Conservation (phyloP, 495 filamentous ascomycete species). For the Neurospora intermedia region DNA sequence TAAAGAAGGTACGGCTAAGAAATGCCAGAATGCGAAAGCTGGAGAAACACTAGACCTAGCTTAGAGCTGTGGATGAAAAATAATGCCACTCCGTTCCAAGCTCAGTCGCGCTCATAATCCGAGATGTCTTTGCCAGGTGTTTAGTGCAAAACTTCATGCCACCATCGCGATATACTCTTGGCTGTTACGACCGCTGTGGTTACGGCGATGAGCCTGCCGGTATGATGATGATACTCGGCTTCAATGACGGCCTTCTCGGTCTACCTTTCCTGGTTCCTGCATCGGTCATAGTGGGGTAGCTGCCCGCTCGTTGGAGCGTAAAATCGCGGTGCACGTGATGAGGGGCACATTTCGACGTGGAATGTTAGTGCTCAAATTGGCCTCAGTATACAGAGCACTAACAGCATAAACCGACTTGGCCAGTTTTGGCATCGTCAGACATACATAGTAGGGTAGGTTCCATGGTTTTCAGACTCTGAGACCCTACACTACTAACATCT, state of each 20-base stretch:
- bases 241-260: background rate
- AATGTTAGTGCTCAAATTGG: background rate
- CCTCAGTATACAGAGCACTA: background rate
- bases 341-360: background rate
- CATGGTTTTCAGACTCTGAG: no score
- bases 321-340: conserved; percentile 9
- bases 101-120: background rate
- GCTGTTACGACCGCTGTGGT: background rate
- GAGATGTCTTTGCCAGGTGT: background rate
- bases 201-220: background rate
- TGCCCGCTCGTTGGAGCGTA: background rate
- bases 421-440: background rate
- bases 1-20: background rate
- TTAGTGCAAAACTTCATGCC: background rate
- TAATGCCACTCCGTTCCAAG: background rate
- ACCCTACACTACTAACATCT: background rate
- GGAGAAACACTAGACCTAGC: background rate
- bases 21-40: background rate
- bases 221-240: background rate
- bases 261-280: background rate
- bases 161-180: background rate
- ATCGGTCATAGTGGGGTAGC: background rate
- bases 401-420: background rate
- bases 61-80: background rate
- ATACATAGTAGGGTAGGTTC: no score